Conservation (phyloP, 257 asterid species). For the Thymus mandschuricus region DNA sequence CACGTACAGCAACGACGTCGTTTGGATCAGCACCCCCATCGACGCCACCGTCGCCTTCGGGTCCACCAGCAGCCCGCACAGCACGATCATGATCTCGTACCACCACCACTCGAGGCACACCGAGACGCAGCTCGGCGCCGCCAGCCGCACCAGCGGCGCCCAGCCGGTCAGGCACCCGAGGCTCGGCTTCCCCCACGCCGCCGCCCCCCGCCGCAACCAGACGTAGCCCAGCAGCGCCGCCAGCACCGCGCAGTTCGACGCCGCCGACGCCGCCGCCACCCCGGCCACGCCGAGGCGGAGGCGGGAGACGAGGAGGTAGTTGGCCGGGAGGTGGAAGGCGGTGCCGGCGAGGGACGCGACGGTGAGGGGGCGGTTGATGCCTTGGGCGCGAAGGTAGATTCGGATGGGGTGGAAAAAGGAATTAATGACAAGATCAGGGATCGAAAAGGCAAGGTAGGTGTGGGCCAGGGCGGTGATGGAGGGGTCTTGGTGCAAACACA, state of each 20-base stretch:
- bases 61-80: slow-evolving; percentile 77
- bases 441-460: slow-evolving; percentile 62
- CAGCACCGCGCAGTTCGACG: slow-evolving; percentile 51
- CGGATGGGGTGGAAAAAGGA: slow-evolving; percentile 77
- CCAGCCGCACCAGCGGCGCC: slow-evolving; percentile 72
- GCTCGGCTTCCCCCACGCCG: slow-evolving; percentile 66
- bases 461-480: slow-evolving; percentile 57
- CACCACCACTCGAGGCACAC: slow-evolving; percentile 97
- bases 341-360: slow-evolving; percentile 63
- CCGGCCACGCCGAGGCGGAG: slow-evolving; percentile 71
- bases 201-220: slow-evolving; percentile 48
- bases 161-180: slow-evolving; percentile 64
- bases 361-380: slow-evolving; percentile 73
- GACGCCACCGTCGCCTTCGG: slow-evolving; percentile 83
- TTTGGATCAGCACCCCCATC: slow-evolving; percentile 76
- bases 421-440: slow-evolving; percentile 75
- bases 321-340: slow-evolving; percentile 58
- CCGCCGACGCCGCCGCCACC: slow-evolving; percentile 82
- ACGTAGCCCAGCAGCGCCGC: slow-evolving; percentile 44
- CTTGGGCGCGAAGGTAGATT: slow-evolving; percentile 92
- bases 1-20: slow-evolving; percentile 72
- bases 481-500: slow-evolving; percentile 73
- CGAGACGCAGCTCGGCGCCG: slow-evolving; percentile 84
- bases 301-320: slow-evolving; percentile 49
- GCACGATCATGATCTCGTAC: slow-evolving; percentile 82